Base-by-base conservation (phyloP, 2,329 filamentous ascomycete species). In the Bisporella sp. region DNA sequence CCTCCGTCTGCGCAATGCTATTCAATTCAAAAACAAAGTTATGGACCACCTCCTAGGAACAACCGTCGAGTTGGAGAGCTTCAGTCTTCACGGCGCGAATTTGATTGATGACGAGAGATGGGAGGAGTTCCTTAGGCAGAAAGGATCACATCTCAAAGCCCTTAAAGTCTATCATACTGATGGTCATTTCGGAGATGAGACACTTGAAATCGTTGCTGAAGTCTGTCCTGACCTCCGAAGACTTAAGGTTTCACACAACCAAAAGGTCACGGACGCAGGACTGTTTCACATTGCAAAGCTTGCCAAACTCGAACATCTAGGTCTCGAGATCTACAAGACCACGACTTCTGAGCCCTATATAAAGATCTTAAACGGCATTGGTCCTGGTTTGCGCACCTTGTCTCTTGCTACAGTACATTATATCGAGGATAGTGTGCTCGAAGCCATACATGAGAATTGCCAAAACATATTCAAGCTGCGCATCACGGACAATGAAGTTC, bases 1-100 rank as follows among this genome's bases (percentile, higher is more conserved):
- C 41, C 74, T 96, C 50, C 86, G 89, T 57, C 71, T 95, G 8
- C 82, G 86, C 45, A 92, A 91, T 61, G 89, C 85, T n/a, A 87
- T 93, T 46, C 91, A 96, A 63, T 85, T 96, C 74, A 96, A 95
- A 68, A 87, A 96, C 61, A 75, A 76, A 39, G 86, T 90, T 41
- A 77, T 96, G 67, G 80, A 89, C 47, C 96, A 92, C 65, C 78
- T 96, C 62, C 73, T 88, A 21, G 82, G 82, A 49, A 86, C 88
- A 45, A 77, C 86, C 46, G 78, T 81, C 46, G 69, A 77, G 6
- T 73, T 96, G n/a, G 78, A 82, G 53, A 76, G 81, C 50, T 74
- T 97, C 41, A 87, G 89, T 55, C 75, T 97, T 0, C 85, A 93
- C 55, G 88, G 89, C 8, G 82, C 89, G 7, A 97, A 96, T 58